Evolutionary conservation across 495 filamentous ascomycete genomes (phyloP).

Genomic region (Hypoxylon crocopeplum): DNA sequence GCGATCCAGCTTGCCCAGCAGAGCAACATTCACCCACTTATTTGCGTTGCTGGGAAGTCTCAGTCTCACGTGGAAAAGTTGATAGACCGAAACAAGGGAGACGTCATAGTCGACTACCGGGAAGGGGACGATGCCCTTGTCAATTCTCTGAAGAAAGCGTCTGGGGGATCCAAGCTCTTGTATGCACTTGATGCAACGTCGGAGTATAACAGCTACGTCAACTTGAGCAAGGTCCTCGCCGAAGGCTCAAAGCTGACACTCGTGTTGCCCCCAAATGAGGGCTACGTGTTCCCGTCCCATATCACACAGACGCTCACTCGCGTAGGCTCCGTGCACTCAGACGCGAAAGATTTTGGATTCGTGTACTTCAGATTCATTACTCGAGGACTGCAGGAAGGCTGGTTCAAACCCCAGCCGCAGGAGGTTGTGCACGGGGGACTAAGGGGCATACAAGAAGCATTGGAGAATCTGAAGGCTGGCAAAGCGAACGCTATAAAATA

Average conservation of each 20-base stretch:
- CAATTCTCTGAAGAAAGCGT: constrained; percentile 54
- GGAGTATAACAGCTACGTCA: constrained; percentile 56
- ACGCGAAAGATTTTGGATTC: constrained; percentile 63
- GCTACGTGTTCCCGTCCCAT: constrained; percentile 44
- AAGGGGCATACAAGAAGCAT: constrained; percentile 60
- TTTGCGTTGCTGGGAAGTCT: constrained; percentile 69
- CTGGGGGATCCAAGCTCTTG: constrained; percentile 38
- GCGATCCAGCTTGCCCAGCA: constrained; percentile 70
- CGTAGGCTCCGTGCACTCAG: constrained; percentile 60
- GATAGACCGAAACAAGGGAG: constrained; percentile 69
- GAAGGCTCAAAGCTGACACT: constrained; percentile 57
- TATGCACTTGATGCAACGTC: constrained; percentile 68
- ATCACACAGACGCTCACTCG: constrained; percentile 44
- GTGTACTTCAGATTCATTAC: constrained; percentile 62
- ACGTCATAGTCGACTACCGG: constrained; percentile 76
- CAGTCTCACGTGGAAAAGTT: constrained; percentile 62
- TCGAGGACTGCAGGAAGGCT: constrained; percentile 60
- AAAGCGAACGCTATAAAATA: constrained; percentile 74
- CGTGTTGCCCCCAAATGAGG: constrained; percentile 56
- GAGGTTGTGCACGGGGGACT: constrained; percentile 68
- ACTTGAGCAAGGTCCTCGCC: constrained; percentile 50
- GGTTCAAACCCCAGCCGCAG: constrained; percentile 67
- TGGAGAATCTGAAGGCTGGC: constrained; percentile 65
- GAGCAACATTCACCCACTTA: constrained; percentile 77
- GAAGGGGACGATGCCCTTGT: constrained; percentile 62